These are phyloP conservation scores for Lophium mytilinum DNA, from an alignment of 495 filamentous ascomycete species.

Conservation along the genomic window DNA sequence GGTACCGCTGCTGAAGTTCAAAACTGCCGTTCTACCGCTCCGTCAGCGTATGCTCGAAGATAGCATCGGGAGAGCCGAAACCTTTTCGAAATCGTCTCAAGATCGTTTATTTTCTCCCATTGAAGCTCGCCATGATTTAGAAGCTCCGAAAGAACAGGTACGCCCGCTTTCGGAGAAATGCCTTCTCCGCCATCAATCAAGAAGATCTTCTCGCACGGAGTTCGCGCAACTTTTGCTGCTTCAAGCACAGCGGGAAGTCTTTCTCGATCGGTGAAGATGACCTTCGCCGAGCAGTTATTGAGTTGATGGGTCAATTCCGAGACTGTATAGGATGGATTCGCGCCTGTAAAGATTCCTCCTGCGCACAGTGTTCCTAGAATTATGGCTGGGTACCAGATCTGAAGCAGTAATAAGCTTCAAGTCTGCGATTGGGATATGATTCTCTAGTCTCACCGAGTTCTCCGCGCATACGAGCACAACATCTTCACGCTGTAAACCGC, in stretches of 20 bases:
- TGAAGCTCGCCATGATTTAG: not conserved
- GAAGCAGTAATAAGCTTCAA: not conserved
- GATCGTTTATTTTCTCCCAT: not conserved
- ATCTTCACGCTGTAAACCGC: conserved; percentile 28
- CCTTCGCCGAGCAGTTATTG: conserved; percentile 29
- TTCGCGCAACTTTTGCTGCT: not conserved
- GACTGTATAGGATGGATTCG: conserved; percentile 29
- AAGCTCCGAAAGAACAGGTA: not conserved
- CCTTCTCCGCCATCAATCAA: not conserved
- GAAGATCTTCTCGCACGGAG: not conserved
- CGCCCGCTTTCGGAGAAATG: not conserved
- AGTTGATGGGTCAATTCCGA: conserved; percentile 36
- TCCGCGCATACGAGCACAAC: conserved; percentile 32
- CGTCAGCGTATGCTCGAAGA: not conserved
- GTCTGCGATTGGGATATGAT: not conserved
- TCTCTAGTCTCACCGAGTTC: not conserved
- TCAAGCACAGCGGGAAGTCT: not conserved
- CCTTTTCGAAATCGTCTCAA: not conserved
- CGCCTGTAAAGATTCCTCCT: conserved; percentile 30
- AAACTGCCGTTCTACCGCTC: not conserved
- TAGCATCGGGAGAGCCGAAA: not conserved
- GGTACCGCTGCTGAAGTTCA: conserved; percentile 38
- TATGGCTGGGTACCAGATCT: conserved; percentile 23
- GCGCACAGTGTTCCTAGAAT: conserved; percentile 38
- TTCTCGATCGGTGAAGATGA: conserved; percentile 23